Evolutionary conservation across 2,329 filamentous ascomycete genomes (phyloP).

Genomic region (Verticillium tricorpus): DNA sequence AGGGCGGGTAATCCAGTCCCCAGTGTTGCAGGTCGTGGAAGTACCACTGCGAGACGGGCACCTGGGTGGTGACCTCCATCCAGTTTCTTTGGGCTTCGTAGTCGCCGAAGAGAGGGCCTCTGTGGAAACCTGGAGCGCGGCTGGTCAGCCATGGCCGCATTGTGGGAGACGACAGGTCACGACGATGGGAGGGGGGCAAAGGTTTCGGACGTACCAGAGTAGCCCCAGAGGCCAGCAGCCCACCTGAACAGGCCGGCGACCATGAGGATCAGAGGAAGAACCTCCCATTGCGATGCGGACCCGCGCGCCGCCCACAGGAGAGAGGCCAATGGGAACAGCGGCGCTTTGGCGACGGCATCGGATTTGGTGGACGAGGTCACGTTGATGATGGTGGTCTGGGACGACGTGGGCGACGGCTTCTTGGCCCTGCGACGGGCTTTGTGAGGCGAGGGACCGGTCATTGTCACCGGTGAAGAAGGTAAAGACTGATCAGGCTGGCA

Average conservation of each 20-base stretch:
- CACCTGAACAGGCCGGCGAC: constrained; percentile 86
- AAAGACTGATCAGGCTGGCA: neutral
- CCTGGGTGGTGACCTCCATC: constrained; percentile 92
- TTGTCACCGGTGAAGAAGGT: constrained; percentile 25
- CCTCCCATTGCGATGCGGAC: constrained; percentile 84
- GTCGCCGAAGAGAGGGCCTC: constrained; percentile 90
- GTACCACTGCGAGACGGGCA: constrained; percentile 95
- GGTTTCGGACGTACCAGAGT: constrained; percentile 64
- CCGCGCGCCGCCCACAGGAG: constrained; percentile 90
- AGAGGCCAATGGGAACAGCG: constrained; percentile 86
- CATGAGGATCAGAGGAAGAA: constrained; percentile 85
- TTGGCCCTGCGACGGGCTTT: constrained; percentile 56
- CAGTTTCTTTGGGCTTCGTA: constrained; percentile 98
- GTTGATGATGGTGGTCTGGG: constrained; percentile 11
- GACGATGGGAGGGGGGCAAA: neutral
- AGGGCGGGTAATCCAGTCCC: constrained; percentile 94
- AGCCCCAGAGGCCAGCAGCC: constrained; percentile 89
- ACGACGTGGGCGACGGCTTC: constrained; percentile 27
- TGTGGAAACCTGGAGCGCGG: constrained; percentile 63
- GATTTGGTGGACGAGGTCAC: neutral
- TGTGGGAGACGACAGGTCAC: neutral
- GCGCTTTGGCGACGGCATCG: constrained; percentile 40
- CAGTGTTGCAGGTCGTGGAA: constrained; percentile 96
- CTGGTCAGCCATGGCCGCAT: neutral
- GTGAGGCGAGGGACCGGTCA: constrained; percentile 51